Evolutionary conservation across 768 basidiomycete species (phyloP), one percentile per base, ranked within the genome.

Genomic region (Cystofilobasidium macerans): DNA sequence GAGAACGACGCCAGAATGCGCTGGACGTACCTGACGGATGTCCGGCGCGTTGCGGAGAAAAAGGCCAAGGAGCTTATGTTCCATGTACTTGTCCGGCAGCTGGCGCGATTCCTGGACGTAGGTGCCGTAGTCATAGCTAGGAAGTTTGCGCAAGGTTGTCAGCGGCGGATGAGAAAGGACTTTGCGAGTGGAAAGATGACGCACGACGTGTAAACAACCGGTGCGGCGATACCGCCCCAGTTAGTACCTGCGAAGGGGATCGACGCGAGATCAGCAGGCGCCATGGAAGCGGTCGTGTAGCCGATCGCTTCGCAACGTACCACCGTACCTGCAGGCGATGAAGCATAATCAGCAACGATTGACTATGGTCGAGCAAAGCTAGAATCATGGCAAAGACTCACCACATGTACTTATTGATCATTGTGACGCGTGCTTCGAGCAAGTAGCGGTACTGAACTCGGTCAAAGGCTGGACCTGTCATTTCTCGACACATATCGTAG

Each of bases 321-420:
- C 38, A 8, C 88, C 88, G 65, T 67, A 71, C 61, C 47, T 48
- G 57, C 57, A 22, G 9, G 16, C 20, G 8, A 48, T 6, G 47
- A 48, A 20, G 47, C 8, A 48, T 8, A 22, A 26, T n/a, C n/a
- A n/a, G n/a, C n/a, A n/a, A n/a, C n/a, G n/a, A n/a, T 20, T 48
- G 20, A 48, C 20, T 40, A 8, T n/a, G n/a, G n/a, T n/a, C n/a
- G n/a, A n/a, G n/a, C 38, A 40, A 40, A 8, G 47, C 47, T 9
- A 22, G 47, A 22, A 22, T 20, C 20, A 48, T 7, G 47, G 8
- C 20, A 22, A 8, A 48, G n/a, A 48, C 47, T 8, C 47, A 48
- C 57, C 57, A 58, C 89, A 91, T 90, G 75, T 91, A 91, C 69
- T 86, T 87, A 71, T 82, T 88, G 66, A 89, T 83, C 53, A 91